Evolutionary conservation across 2,329 filamentous ascomycete genomes (phyloP), one percentile per base, ranked within the genome.

Genomic region (Aureobasidium uvarum): DNA sequence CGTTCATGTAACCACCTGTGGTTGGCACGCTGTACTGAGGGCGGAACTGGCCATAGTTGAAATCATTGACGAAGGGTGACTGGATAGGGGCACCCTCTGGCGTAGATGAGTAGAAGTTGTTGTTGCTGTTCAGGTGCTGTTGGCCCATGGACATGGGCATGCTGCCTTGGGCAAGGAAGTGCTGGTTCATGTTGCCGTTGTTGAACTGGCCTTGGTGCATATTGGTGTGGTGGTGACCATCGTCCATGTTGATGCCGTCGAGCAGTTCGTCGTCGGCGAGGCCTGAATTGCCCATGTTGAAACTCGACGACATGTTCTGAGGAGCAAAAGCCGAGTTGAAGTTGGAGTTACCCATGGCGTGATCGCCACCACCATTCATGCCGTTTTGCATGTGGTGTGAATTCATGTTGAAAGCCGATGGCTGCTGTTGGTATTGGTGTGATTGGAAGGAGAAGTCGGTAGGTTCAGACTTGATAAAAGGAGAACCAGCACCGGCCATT

Each of bases 51-150:
- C 83, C 83, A 73, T 90, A 89, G 77, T 88, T 89, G 80, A 93
- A 95, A 73, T 85, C 87, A 62, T 89, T 86, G 48, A 90, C 85
- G 73, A 92, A 97, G 0, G 94, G 94, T 72, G 92, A 97, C 73
- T 96, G 91, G 67, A 96, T 94, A 6, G 94, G 92, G 62, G 92
- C 89, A 62, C 92, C 92, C 67, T 98, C 94, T 3, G 94, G 93
- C 1, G 93, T 96, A 75, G 91, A 91, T 23, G 94, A 96, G 77
- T 90, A 98, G 68, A 91, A 86, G 73, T 80, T 72, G 69, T 71
- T 72, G 66, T 74, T 71, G 66, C 74, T 72, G 63, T 70, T 70
- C 66, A 68, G 71, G 67, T 69, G 70, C 41, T 72, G 70, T 18
- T 75, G 72, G 39, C 73, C 73, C 62, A 66, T 65, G 16, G 54